Conservation (phyloP, 2,329 filamentous ascomycete genomes). For the Botrytis paeoniae region DNA sequence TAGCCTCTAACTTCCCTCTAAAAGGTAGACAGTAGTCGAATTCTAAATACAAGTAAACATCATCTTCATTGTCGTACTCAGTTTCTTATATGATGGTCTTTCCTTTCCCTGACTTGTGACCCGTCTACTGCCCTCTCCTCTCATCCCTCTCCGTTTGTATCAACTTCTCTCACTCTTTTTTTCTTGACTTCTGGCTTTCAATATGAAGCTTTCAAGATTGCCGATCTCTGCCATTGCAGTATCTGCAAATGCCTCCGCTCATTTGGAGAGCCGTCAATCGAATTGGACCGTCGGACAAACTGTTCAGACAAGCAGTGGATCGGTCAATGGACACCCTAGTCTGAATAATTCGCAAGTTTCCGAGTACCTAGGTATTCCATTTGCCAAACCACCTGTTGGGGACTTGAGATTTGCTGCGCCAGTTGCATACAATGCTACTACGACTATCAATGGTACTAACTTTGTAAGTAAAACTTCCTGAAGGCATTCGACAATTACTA, state of each 20-base stretch:
- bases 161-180: background rate
- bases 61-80: background rate
- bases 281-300: conserved; percentile 34
- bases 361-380: conserved; percentile 43
- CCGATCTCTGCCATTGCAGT: conserved; percentile 4
- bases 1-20: too few species aligned
- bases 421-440: conserved; percentile 24
- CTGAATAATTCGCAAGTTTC: conserved; percentile 29
- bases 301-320: conserved; percentile 34
- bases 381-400: conserved; percentile 41
- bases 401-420: conserved; percentile 40
- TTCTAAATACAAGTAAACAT: background rate
- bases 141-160: background rate
- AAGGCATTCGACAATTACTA: conserved; percentile 19
- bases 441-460: conserved; percentile 27
- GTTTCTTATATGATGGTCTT: background rate
- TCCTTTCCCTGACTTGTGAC: background rate
- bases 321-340: conserved; percentile 32
- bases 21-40: background rate
- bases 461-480: conserved; percentile 29
- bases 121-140: background rate
- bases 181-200: background rate
- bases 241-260: conserved; percentile 3
- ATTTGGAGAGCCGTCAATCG: conserved; percentile 16
- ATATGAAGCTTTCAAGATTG: conserved; percentile 12